Percentiles rank a stretch among this genome's conserved stretches.
These are phyloP conservation scores for Stachybotrys chartarum DNA, from an alignment of 2,329 filamentous ascomycete genomes.

Conservation along the genomic window DNA sequence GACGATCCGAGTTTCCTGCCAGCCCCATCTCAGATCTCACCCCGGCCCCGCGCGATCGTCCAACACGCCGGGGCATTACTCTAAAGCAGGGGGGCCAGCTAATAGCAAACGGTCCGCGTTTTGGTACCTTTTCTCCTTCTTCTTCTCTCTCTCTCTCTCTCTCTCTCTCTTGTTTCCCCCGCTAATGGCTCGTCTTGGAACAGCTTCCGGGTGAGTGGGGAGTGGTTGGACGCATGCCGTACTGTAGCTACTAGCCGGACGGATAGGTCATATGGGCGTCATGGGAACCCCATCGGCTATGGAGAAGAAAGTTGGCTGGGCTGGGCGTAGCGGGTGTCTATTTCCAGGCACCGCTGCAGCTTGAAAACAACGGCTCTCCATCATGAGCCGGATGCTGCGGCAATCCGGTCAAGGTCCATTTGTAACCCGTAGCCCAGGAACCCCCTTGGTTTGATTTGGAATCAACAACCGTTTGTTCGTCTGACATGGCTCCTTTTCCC, in stretches of 20 bases:
- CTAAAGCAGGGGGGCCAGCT: too few species aligned
- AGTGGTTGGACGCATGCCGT: too few species aligned
- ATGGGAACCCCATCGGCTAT: not conserved
- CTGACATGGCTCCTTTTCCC: not conserved
- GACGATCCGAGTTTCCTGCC: too few species aligned
- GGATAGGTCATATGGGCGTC: not conserved
- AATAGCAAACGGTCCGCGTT: not conserved
- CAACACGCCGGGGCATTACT: too few species aligned
- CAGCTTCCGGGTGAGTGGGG: too few species aligned
- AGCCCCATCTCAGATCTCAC: too few species aligned
- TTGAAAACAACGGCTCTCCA: too few species aligned
- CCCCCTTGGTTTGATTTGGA: not conserved
- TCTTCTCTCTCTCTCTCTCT: too few species aligned
- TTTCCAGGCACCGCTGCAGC: not conserved
- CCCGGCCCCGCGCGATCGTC: too few species aligned
- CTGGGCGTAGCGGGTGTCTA: not conserved
- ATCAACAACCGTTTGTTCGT: not conserved
- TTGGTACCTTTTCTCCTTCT: not conserved
- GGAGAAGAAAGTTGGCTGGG: not conserved
- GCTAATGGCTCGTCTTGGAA: not conserved
- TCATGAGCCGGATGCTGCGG: not conserved
- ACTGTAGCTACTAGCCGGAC: too few species aligned
- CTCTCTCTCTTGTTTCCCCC: not conserved
- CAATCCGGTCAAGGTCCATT: not conserved
- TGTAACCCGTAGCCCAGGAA: too few species aligned